phyloP scores from a whole-genome alignment of 192 early-diverging fungal species.

The Backusella morwellensis region DNA sequence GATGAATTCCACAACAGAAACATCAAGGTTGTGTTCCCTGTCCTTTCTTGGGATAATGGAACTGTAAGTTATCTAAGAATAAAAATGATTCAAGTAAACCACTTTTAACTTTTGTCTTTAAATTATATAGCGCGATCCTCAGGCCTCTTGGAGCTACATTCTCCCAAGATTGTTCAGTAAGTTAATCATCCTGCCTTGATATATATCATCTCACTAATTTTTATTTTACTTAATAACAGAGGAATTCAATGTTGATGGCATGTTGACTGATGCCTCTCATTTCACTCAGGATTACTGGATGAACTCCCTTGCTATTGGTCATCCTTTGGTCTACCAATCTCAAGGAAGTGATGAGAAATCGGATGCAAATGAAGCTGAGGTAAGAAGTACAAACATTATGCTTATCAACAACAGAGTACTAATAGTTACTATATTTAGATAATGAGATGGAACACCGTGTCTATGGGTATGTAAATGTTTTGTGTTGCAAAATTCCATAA shows the following conservation, averaged over 20 bases:
- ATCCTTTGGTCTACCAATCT: constrained; percentile 17
- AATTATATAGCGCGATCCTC: constrained; percentile 19
- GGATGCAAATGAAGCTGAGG: constrained; percentile 4
- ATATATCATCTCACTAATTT: background rate
- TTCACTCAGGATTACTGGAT: constrained; percentile 23
- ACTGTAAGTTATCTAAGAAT: constrained; percentile 14
- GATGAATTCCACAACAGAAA: constrained; percentile 14
- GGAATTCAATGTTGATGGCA: constrained; percentile 28
- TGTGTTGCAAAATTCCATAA: constrained; percentile 2
- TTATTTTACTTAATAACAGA: background rate
- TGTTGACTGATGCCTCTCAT: constrained; percentile 12
- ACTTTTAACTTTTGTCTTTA: background rate
- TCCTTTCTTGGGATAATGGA: constrained; percentile 18
- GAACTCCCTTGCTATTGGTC: constrained; percentile 23
- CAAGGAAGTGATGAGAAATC: background rate
- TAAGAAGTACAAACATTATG: background rate
- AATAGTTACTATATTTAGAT: background rate
- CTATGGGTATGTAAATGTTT: constrained; percentile 16
- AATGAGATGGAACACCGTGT: constrained; percentile 18
- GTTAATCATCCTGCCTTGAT: background rate
- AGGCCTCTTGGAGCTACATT: constrained; percentile 23
- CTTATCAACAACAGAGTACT: background rate
- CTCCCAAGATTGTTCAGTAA: constrained; percentile 25
- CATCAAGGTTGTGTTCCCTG: constrained; percentile 16
- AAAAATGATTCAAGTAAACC: background rate